phyloP scores from a whole-genome alignment of 495 filamentous ascomycete species.

The Penicillium turbatum region DNA sequence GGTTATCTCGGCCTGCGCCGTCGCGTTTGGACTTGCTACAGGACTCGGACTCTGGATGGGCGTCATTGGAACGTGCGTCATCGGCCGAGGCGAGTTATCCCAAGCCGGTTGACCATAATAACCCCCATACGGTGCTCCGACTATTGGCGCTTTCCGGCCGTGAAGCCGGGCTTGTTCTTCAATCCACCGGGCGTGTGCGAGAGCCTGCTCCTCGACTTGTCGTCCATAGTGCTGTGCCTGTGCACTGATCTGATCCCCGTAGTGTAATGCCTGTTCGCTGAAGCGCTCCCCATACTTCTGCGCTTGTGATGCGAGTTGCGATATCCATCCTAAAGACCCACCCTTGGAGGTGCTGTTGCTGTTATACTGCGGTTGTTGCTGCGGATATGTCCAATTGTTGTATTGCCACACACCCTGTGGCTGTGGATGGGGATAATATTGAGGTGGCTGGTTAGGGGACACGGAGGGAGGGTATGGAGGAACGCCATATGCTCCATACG shows the following conservation, averaged over 20 bases:
- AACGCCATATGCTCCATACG: slow-evolving; percentile 19
- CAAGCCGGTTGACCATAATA: slow-evolving; percentile 6
- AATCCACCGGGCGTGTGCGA: slow-evolving; percentile 41
- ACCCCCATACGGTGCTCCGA: background rate
- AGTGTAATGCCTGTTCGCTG: slow-evolving; percentile 38
- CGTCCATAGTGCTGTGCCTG: slow-evolving; percentile 41
- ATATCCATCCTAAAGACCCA: slow-evolving; percentile 35
- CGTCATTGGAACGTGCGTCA: background rate
- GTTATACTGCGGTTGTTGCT: slow-evolving; percentile 25
- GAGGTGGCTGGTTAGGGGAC: slow-evolving; percentile 25
- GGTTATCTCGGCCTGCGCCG: background rate
- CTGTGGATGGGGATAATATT: slow-evolving; percentile 25
- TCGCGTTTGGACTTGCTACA: slow-evolving; percentile 1
- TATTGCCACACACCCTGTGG: slow-evolving; percentile 32
- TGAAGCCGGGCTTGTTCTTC: slow-evolving; percentile 38
- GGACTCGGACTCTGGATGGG: slow-evolving; percentile 1
- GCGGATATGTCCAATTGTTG: slow-evolving; percentile 27
- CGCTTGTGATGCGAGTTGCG: slow-evolving; percentile 35
- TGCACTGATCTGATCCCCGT: slow-evolving; percentile 40
- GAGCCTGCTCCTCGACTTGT: slow-evolving; percentile 41
- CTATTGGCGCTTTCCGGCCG: slow-evolving; percentile 23
- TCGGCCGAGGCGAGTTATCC: slow-evolving; percentile 1
- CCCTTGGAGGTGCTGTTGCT: slow-evolving; percentile 23
- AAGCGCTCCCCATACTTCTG: slow-evolving; percentile 46
- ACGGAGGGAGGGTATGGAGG: slow-evolving; percentile 12